phyloP scores from a whole-genome alignment of 371 early-diverging fungal genomes.

The Parasitella parasitica region DNA sequence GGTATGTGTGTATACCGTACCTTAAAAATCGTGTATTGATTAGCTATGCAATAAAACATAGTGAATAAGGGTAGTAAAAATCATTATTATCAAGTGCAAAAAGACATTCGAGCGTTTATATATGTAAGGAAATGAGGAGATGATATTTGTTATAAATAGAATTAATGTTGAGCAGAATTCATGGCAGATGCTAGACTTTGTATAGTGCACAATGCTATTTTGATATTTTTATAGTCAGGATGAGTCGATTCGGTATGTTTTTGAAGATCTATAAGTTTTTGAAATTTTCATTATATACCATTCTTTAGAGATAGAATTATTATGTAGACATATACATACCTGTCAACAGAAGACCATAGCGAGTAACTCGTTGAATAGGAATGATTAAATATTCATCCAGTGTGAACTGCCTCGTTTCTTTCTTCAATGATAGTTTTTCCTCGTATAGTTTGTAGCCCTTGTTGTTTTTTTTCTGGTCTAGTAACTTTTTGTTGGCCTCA shows the following conservation, averaged over 20 bases:
- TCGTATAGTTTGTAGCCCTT: constrained; percentile 27
- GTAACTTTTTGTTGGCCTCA: constrained; percentile 24
- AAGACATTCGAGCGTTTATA: too few species aligned
- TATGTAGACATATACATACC: too few species aligned
- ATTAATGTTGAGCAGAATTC: constrained; percentile 42
- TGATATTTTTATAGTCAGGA: constrained; percentile 38
- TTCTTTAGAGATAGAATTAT: too few species aligned
- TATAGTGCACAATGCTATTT: constrained; percentile 31
- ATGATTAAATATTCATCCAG: constrained; percentile 41
- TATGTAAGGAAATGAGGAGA: too few species aligned
- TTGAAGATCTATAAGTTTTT: constrained; percentile 36
- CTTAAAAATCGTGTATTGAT: too few species aligned
- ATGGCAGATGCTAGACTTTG: constrained; percentile 39
- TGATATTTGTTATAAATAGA: neutral
- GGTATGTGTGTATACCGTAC: too few species aligned
- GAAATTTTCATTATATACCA: too few species aligned
- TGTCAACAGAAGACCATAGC: constrained; percentile 36
- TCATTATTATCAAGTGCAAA: too few species aligned
- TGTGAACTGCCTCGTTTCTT: constrained; percentile 39
- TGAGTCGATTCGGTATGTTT: constrained; percentile 40
- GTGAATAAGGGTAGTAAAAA: too few species aligned
- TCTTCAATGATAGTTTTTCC: constrained; percentile 29
- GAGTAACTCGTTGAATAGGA: constrained; percentile 42
- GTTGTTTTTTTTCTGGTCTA: constrained; percentile 10
- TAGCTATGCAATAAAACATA: too few species aligned